A percentile compares a stretch with the other conserved stretches of the same genome.
Conservation (phyloP, 495 filamentous ascomycete species). For the Aspergillus panamensis region DNA sequence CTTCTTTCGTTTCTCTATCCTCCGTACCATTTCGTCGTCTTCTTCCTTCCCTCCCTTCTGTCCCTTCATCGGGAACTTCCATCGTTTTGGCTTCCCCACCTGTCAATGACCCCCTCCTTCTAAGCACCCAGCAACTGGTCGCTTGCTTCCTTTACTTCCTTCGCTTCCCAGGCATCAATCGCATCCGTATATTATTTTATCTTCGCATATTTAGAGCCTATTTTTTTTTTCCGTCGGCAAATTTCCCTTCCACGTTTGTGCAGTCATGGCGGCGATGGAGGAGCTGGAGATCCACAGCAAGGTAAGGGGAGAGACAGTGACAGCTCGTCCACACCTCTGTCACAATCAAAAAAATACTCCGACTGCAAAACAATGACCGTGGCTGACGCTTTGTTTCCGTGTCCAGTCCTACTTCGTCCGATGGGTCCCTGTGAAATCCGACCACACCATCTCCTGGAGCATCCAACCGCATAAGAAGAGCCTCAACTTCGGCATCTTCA, state of each 20-base stretch:
- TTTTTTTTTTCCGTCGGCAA: conserved; percentile 10
- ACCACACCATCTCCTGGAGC: conserved; percentile 95
- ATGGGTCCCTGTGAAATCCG: conserved; percentile 87
- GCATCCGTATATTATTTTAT: background rate
- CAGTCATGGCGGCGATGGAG: conserved; percentile 87
- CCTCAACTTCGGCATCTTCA: conserved; percentile 96
- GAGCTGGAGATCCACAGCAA: conserved; percentile 97
- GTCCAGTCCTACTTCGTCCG: conserved; percentile 90
- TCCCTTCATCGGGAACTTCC: background rate
- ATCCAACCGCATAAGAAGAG: conserved; percentile 97
- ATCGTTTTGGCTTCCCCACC: background rate
- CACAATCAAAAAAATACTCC: background rate
- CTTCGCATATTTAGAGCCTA: background rate
- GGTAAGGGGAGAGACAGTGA: conserved; percentile 48
- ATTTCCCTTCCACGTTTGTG: conserved; percentile 8
- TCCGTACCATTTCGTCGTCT: background rate
- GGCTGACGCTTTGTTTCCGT: conserved; percentile 9
- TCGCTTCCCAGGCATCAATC: background rate
- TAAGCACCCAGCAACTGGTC: background rate
- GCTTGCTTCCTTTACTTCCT: background rate
- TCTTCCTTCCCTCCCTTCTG: background rate
- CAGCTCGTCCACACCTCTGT: background rate
- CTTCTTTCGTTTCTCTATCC: background rate
- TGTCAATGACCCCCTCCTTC: background rate
- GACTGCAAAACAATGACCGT: background rate